phyloP scores from a whole-genome alignment of 2,329 filamentous ascomycete genomes.

The Colletotrichum eremochloae region DNA sequence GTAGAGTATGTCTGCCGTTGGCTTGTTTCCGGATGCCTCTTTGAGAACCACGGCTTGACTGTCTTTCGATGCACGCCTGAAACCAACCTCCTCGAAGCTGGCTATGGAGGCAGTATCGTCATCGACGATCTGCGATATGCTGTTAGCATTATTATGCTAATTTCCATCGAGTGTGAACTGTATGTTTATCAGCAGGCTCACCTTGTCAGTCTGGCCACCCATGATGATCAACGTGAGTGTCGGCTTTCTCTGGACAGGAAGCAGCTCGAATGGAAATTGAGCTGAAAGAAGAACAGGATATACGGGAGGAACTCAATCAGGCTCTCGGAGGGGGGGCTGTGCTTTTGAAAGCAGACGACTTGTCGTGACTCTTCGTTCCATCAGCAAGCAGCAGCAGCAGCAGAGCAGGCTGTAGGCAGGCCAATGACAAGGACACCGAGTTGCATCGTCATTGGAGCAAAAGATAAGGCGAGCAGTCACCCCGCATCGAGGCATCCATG shows the following conservation, averaged over 20 bases:
- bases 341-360: constrained; percentile 4
- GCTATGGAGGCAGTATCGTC: constrained; percentile 49
- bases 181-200: background rate
- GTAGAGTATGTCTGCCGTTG: constrained; percentile 55
- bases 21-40: constrained; percentile 45
- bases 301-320: background rate
- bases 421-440: background rate
- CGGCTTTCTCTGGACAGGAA: background rate
- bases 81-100: constrained; percentile 52
- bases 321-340: background rate
- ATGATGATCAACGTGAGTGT: constrained; percentile 5
- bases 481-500: constrained; percentile 12
- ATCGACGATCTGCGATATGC: constrained; percentile 26
- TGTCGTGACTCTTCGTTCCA: constrained; percentile 18
- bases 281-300: background rate
- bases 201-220: constrained; percentile 29
- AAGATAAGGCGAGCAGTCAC: constrained; percentile 11
- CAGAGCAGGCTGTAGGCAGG: background rate
- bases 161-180: too few species aligned
- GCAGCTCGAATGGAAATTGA: background rate
- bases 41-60: constrained; percentile 40
- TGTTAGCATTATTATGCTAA: background rate
- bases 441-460: constrained; percentile 14
- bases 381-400: background rate
- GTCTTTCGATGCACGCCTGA: constrained; percentile 19